A percentile compares a stretch with the other conserved stretches of the same genome.
These are phyloP conservation scores for Fusarium bulbicola DNA, from an alignment of 2,329 filamentous ascomycete genomes.

Conservation along the genomic window DNA sequence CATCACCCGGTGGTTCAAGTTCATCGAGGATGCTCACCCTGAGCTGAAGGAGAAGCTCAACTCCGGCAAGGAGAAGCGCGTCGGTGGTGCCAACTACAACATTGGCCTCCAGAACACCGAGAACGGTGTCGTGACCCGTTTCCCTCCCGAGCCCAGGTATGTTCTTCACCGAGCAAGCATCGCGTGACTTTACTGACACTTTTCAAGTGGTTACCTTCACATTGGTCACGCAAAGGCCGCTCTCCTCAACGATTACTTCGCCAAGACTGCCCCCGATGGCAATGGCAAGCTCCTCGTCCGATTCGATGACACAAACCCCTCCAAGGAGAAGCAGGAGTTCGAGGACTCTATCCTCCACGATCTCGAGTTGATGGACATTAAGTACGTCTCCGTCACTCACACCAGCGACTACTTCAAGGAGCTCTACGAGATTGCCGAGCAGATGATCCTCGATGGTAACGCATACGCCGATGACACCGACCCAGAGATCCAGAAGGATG, in stretches of 20 bases:
- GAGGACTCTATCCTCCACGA: slow-evolving; percentile 95
- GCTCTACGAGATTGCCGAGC: slow-evolving; percentile 85
- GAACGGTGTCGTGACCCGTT: slow-evolving; percentile 89
- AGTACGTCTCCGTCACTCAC: slow-evolving; percentile 85
- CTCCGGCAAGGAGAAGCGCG: slow-evolving; percentile 69
- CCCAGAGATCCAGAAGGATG: slow-evolving; percentile 84
- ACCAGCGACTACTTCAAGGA: slow-evolving; percentile 96
- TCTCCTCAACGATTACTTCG: slow-evolving; percentile 95
- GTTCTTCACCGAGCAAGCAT: slow-evolving; percentile 43
- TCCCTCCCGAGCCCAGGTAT: slow-evolving; percentile 91
- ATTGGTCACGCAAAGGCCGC: slow-evolving; percentile 96
- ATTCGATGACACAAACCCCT: slow-evolving; percentile 97
- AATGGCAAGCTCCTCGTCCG: slow-evolving; percentile 90
- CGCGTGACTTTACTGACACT: slow-evolving; percentile 25
- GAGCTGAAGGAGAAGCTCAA: slow-evolving; percentile 74
- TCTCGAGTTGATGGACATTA: slow-evolving; percentile 88
- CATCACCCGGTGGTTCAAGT: slow-evolving; percentile 86
- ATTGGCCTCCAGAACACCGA: slow-evolving; percentile 86
- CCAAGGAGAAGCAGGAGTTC: slow-evolving; percentile 97
- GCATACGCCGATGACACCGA: slow-evolving; percentile 96
- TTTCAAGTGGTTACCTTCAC: slow-evolving; percentile 79
- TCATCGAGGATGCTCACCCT: slow-evolving; percentile 82
- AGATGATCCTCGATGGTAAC: slow-evolving; percentile 85
- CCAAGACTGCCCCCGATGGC: slow-evolving; percentile 90
- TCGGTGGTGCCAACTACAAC: slow-evolving; percentile 87